Evolutionary conservation across 176 grass and related monocot genomes (phyloP).

Genomic region (Areca catechu): DNA sequence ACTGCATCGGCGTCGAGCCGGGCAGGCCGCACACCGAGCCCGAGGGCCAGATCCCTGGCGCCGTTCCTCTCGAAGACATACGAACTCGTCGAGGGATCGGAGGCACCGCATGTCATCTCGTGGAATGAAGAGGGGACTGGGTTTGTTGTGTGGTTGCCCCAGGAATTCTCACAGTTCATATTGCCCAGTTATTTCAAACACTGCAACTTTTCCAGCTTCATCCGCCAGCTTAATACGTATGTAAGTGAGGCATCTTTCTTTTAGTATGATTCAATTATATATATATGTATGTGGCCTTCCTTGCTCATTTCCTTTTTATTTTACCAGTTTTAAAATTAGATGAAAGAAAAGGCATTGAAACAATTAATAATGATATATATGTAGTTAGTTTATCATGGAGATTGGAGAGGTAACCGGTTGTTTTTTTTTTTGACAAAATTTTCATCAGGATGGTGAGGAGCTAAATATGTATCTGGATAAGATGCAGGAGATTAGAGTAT

Average conservation of each 20-base stretch:
- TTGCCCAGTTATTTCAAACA: background rate
- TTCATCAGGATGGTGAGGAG: no score
- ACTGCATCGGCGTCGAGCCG: background rate
- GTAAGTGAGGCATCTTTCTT: background rate
- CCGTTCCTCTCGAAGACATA: constrained; percentile 1
- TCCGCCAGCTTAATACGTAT: constrained; percentile 2
- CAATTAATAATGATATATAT: no score
- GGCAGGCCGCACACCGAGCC: background rate
- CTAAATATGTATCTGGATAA: no score
- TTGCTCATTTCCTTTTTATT: no score
- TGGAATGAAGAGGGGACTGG: background rate
- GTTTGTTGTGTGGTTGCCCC: background rate
- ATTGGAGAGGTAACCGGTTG: no score
- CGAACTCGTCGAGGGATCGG: background rate
- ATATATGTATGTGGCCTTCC: no score
- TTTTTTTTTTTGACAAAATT: no score
- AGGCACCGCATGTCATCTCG: background rate
- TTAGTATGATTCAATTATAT: no score
- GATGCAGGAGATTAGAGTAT: no score
- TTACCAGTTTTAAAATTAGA: no score
- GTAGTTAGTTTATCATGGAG: no score
- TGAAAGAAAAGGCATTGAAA: no score
- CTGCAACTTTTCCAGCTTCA: constrained; percentile 1
- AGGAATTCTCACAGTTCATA: background rate
- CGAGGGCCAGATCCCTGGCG: background rate